Evolutionary conservation across 805 yeast genomes (phyloP).

Genomic region (Candida succiphila): DNA sequence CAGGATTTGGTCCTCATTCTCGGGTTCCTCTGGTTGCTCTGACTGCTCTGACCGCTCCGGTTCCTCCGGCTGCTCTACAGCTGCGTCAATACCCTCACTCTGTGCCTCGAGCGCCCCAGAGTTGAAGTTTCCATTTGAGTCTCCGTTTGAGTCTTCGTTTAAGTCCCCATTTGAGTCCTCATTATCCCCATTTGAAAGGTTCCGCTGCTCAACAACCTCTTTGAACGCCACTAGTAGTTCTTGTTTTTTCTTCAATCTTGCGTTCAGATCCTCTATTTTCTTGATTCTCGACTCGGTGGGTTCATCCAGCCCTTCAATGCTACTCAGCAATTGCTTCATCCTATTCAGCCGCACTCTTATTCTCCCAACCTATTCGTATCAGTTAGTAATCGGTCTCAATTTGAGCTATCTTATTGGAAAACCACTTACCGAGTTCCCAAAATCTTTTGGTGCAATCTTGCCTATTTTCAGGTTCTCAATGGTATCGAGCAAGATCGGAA

Average conservation of each 20-base stretch:
- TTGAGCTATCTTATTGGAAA: neutral
- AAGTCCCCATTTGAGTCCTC: too few species aligned
- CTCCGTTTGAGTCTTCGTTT: too few species aligned
- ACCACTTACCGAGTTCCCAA: conserved; percentile 26
- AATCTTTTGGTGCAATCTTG: conserved; percentile 30
- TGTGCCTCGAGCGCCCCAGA: too few species aligned
- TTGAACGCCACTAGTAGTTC: neutral
- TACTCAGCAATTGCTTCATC: conserved; percentile 25
- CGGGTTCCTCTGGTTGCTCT: too few species aligned
- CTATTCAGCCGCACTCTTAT: conserved; percentile 30
- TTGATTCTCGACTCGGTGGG: conserved; percentile 26
- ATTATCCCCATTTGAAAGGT: too few species aligned
- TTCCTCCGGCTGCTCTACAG: too few species aligned
- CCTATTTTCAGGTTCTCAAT: conserved; percentile 30
- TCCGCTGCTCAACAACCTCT: too few species aligned
- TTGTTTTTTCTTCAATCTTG: conserved; percentile 10
- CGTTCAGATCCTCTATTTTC: conserved; percentile 18
- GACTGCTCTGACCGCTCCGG: too few species aligned
- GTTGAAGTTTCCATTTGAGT: too few species aligned
- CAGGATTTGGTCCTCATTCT: too few species aligned
- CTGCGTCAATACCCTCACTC: too few species aligned
- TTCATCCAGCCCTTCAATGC: conserved; percentile 35
- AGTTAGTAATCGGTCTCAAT: too few species aligned
- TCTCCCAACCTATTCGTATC: conserved; percentile 26
- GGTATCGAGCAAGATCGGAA: conserved; percentile 30